These are phyloP conservation scores for Pisolithus sp. DNA, from an alignment of 768 basidiomycete genomes.

Conservation along the genomic window DNA sequence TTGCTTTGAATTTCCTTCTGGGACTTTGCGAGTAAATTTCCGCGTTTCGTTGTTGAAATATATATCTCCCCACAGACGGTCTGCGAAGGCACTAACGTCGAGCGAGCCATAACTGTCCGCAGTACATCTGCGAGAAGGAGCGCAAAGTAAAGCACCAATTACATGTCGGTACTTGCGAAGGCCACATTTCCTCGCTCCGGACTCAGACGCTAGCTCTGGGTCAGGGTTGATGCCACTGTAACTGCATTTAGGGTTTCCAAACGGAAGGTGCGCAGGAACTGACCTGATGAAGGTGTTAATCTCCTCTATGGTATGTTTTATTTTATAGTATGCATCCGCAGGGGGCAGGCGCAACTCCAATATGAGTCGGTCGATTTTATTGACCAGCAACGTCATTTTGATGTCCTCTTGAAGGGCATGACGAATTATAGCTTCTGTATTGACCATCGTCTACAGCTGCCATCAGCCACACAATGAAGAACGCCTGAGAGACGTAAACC, in stretches of 20 bases:
- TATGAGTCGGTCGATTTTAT: conserved; percentile 97
- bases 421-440: conserved; percentile 80
- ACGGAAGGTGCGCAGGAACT: conserved; percentile 10
- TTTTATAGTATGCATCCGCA: conserved; percentile 95
- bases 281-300: conserved; percentile 95
- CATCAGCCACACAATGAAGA: conserved; percentile 8
- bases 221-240: conserved; percentile 77
- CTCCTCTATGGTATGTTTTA: conserved; percentile 98
- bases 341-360: conserved; percentile 95
- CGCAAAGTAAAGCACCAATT: conserved; percentile 93
- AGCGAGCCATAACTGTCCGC: conserved; percentile 84
- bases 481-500: conserved; percentile 23
- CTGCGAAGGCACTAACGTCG: conserved; percentile 81
- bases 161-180: conserved; percentile 96
- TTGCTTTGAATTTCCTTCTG: conserved; percentile 58
- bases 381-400: conserved; percentile 88
- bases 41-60: conserved; percentile 82
- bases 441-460: conserved; percentile 73
- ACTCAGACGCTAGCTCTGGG: conserved; percentile 79
- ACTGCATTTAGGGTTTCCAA: neutral
- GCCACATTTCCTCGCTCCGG: conserved; percentile 96
- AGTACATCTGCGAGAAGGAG: conserved; percentile 96
- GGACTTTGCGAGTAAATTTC: conserved; percentile 83
- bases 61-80: conserved; percentile 96
- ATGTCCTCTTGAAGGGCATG: conserved; percentile 86